Evolutionary conservation across 1,284 basidiomycete species (phyloP).

Genomic region (Rhodotorula sp.): DNA sequence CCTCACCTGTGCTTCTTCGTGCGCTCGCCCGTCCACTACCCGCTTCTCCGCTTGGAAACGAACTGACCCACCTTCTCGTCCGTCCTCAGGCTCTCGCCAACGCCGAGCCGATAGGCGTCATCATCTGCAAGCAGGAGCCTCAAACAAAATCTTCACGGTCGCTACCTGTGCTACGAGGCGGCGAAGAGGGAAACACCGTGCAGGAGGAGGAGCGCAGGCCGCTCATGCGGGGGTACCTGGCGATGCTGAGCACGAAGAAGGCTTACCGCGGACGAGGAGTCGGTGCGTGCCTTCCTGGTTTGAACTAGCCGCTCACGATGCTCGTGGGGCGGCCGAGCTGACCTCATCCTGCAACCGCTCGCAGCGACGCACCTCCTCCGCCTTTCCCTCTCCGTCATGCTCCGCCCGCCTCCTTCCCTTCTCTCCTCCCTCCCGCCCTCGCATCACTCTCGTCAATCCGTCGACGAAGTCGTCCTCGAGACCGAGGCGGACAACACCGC

Average conservation of each 20-base stretch:
- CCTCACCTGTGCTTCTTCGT: constrained; percentile 91
- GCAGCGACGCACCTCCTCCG: constrained; percentile 76
- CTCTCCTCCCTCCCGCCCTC: constrained; percentile 5
- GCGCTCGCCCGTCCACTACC: constrained; percentile 34
- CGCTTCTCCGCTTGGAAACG: not conserved
- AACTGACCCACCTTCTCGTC: not conserved
- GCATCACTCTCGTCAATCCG: constrained; percentile 10
- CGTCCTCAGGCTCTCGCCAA: constrained; percentile 30
- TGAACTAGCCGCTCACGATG: constrained; percentile 40
- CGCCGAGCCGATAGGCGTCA: constrained; percentile 73
- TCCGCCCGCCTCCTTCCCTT: constrained; percentile 66
- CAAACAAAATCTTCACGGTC: constrained; percentile 57
- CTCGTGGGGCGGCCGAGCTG: not conserved
- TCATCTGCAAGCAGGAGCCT: constrained; percentile 92
- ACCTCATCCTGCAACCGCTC: not conserved
- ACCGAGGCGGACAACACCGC: constrained; percentile 92
- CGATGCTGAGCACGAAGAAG: constrained; percentile 89
- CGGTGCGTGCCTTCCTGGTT: constrained; percentile 64
- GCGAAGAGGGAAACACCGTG: not conserved
- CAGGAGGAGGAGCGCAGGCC: constrained; percentile 53
- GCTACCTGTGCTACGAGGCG: not conserved
- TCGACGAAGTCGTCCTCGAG: constrained; percentile 71
- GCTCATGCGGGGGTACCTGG: constrained; percentile 89
- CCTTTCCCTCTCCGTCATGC: constrained; percentile 64
- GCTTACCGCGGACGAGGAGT: constrained; percentile 83